Base-by-base conservation (phyloP, 1,139 yeast species). In the Lodderomyces jiufengensis region DNA sequence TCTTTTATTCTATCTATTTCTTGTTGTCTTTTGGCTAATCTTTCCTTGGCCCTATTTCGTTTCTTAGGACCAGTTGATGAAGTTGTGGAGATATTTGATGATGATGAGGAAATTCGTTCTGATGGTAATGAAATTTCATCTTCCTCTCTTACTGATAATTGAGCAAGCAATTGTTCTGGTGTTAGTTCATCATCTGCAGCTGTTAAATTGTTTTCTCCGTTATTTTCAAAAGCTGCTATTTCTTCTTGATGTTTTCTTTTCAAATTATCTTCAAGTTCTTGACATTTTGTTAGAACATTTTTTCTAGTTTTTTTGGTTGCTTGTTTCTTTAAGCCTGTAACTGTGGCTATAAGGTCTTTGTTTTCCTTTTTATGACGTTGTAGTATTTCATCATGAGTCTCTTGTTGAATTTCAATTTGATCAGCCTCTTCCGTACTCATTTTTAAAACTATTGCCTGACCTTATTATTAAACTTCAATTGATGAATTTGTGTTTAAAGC, bases 21-120 rank as follows among this genome's bases (percentile, higher is more conserved):
- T 2, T 83, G 88, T 38, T 84, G 77, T 38, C 96, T 67, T 53
- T 74, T 78, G 0, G 90, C 94, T 23, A 87, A 57, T 47, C 86
- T 70, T 51, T 88, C 97, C 59, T 84, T 86, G 45, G 86, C 92
- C 40, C 97, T 72, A 55, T 90, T 92, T 32, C 92, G 68, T 53
- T 70, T 77, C 47, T 61, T 66, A 43, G 63, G 61, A 11, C 26
- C 24, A 11, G 33, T n/a, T 24, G 18, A n/a, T 24, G 36, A 33
- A 11, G 39, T 31, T 4, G 31, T 20, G 33, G 9, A 5, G 31
- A 25, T 9, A 13, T 27, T 24, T 31, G 40, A 4, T 27, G 33
- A 14, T 18, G 16, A 11, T 27, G 15, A 5, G 7, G 20, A 18
- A 5, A 5, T 18, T 5, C 7, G 6, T 5, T 18, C 20, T 18